Evolutionary conservation across 352 stramenopile species (phyloP).

Genomic region (Phytophthora cryptogea): DNA sequence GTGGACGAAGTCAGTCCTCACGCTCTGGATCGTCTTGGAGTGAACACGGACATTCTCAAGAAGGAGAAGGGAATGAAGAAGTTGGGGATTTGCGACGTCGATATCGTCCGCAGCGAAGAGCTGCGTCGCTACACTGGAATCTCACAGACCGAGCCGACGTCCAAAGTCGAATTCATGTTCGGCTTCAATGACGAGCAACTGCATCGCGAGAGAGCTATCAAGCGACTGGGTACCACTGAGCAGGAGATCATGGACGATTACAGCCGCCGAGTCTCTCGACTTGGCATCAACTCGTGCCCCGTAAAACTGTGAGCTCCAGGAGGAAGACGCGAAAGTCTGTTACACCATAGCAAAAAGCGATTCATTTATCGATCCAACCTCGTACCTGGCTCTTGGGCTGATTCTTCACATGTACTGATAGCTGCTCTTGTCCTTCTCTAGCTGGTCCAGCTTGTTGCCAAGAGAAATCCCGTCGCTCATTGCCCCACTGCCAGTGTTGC

Average conservation of each 20-base stretch:
- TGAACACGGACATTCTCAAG: constrained; percentile 65
- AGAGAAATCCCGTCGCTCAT: constrained; percentile 45
- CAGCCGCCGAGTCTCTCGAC: constrained; percentile 51
- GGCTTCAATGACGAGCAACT: constrained; percentile 69
- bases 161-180: constrained; percentile 66
- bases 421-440: constrained; percentile 69
- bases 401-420: constrained; percentile 49
- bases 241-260: constrained; percentile 72
- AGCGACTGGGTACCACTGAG: constrained; percentile 57
- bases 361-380: constrained; percentile 28
- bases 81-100: constrained; percentile 67
- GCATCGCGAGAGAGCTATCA: constrained; percentile 61
- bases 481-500: constrained; percentile 20
- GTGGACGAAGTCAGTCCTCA: constrained; percentile 46
- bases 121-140: constrained; percentile 59
- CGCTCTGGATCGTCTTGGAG: constrained; percentile 58
- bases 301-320: constrained; percentile 17
- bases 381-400: constrained; percentile 13
- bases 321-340: constrained; percentile 4
- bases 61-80: constrained; percentile 84
- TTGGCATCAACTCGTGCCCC: constrained; percentile 35
- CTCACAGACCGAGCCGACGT: constrained; percentile 27
- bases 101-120: constrained; percentile 57
- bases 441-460: constrained; percentile 73
- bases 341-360: constrained; percentile 17